phyloP scores from a whole-genome alignment of 2,329 filamentous ascomycete genomes.

The Aciculosporium take region DNA sequence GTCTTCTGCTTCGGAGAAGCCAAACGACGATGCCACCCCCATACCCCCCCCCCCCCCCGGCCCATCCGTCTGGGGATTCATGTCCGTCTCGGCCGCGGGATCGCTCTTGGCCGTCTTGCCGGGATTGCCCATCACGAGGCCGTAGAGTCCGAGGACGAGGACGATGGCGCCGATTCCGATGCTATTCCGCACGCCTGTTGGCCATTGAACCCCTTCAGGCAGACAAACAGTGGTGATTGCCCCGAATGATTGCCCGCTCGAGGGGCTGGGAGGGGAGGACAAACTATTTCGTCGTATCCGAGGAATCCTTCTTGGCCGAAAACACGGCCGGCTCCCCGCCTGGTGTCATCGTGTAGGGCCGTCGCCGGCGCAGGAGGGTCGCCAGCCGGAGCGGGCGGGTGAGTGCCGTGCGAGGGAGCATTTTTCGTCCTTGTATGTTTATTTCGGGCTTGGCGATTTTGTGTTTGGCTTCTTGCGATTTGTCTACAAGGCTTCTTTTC shows the following conservation, averaged over 20 bases:
- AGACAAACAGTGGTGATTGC: no score
- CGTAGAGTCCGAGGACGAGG: background rate
- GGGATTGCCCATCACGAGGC: background rate
- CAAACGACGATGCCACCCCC: no score
- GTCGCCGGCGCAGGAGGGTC: background rate
- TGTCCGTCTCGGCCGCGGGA: background rate
- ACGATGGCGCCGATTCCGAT: background rate
- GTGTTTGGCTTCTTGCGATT: no score
- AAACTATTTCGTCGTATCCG: background rate
- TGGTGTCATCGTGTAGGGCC: background rate
- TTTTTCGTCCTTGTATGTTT: background rate
- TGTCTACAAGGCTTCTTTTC: no score
- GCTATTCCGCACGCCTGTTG: background rate
- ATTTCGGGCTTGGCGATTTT: no score
- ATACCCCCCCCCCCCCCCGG: no score
- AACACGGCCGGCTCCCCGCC: background rate
- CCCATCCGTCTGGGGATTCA: background rate
- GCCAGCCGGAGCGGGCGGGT: background rate
- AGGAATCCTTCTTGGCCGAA: background rate
- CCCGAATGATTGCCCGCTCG: no score
- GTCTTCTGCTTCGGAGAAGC: no score
- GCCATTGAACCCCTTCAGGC: background rate
- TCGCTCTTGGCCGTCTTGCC: background rate
- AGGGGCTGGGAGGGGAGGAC: background rate
- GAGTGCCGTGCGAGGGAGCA: background rate